phyloP scores from a whole-genome alignment of 83 land plant genomes.

The Diphasiastrum complanatum region DNA sequence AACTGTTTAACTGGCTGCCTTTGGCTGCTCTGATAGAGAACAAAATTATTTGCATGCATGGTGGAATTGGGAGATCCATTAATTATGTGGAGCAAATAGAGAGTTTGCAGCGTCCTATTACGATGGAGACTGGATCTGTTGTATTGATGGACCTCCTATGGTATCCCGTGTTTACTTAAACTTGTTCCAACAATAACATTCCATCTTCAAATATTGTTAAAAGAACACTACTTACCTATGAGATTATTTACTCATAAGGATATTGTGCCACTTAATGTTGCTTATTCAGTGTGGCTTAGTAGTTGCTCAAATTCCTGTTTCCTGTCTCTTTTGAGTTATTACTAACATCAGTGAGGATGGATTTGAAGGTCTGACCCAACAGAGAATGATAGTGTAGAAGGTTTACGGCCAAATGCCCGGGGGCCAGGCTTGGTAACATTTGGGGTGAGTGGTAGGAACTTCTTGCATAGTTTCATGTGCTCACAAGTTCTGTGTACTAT shows the following conservation, averaged over 20 bases:
- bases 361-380: slow-evolving; percentile 36
- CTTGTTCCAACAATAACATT: neutral
- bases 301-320: neutral
- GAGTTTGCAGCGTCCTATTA: slow-evolving; percentile 35
- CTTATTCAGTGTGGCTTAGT: neutral
- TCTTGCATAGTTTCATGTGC: neutral
- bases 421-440: slow-evolving; percentile 39
- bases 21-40: slow-evolving; percentile 36
- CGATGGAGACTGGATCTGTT: slow-evolving; percentile 40
- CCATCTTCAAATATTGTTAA: neutral
- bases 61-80: slow-evolving; percentile 43
- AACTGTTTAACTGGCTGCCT: slow-evolving; percentile 36
- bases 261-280: neutral
- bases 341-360: neutral
- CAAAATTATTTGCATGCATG: slow-evolving; percentile 43
- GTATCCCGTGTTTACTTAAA: slow-evolving; percentile 7
- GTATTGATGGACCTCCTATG: slow-evolving; percentile 39
- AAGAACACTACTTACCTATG: no score
- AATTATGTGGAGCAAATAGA: slow-evolving; percentile 39
- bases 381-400: slow-evolving; percentile 40
- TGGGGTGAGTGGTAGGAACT: slow-evolving; percentile 24
- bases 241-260: no score
- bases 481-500: no score
- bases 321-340: neutral
- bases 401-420: slow-evolving; percentile 38